A percentile compares a stretch with the other conserved stretches of the same genome.
Conservation (phyloP, 2,329 filamentous ascomycete species). For the Elsinoe arachidis region DNA sequence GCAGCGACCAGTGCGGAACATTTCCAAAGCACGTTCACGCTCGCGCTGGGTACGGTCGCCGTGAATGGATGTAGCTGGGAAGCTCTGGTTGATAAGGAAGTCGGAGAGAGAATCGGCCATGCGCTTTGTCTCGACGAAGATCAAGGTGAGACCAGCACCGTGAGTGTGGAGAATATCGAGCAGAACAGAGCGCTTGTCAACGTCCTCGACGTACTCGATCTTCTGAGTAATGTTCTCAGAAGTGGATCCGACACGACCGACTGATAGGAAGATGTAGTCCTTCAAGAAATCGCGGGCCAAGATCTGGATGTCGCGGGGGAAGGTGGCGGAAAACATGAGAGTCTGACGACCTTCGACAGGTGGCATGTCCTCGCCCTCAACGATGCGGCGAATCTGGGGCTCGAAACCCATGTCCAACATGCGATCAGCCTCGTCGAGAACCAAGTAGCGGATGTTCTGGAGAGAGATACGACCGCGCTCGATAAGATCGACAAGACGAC, state of each 20-base stretch:
- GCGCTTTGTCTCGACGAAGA: constrained; percentile 99
- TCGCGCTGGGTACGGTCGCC: constrained; percentile 97
- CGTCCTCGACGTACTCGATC: constrained; percentile 93
- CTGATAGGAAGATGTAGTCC: constrained; percentile 98
- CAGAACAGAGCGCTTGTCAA: constrained; percentile 94
- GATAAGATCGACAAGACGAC: constrained; percentile 94
- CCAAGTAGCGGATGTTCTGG: constrained; percentile 97
- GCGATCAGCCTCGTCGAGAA: constrained; percentile 95
- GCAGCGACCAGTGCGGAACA: constrained; percentile 93
- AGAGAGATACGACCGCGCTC: constrained; percentile 97
- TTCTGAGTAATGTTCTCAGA: constrained; percentile 99
- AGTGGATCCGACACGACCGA: constrained; percentile 95
- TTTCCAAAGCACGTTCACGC: constrained; percentile 94
- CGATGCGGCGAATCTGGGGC: constrained; percentile 96
- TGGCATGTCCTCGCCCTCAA: constrained; percentile 98
- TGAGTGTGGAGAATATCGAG: constrained; percentile 96
- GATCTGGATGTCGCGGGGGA: constrained; percentile 98
- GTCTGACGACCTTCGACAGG: constrained; percentile 75
- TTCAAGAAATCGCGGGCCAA: constrained; percentile 97
- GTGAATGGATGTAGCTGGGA: constrained; percentile 97
- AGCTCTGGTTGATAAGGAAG: constrained; percentile 96
- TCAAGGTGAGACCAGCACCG: constrained; percentile 78
- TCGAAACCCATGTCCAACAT: constrained; percentile 99
- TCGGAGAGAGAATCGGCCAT: constrained; percentile 98
- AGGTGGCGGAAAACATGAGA: constrained; percentile 99